Conservation (phyloP, 139 green algal genomes). For the Chlamydomonas schloesseri region DNA sequence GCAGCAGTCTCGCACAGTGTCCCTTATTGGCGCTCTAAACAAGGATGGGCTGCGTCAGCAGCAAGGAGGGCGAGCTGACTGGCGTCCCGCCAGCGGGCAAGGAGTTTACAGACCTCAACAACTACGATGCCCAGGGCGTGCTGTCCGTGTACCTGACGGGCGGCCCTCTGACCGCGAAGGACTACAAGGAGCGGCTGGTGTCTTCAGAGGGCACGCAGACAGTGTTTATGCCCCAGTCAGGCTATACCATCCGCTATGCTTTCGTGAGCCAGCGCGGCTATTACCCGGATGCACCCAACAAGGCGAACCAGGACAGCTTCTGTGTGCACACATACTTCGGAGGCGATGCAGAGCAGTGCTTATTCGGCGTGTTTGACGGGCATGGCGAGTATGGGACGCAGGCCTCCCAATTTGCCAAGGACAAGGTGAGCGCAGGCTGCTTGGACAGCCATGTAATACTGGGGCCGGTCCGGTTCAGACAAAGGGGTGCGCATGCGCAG, state of each 20-base stretch:
- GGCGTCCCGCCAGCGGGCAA: conserved; percentile 20
- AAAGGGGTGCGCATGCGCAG: too few species aligned
- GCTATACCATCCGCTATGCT: conserved; percentile 80
- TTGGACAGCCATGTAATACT: too few species aligned
- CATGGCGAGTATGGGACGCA: conserved; percentile 83
- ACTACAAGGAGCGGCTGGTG: conserved; percentile 72
- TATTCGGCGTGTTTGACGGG: conserved; percentile 93
- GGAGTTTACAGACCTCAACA: conserved; percentile 40
- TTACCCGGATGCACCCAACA: conserved; percentile 90
- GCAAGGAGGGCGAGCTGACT: conserved; percentile 14
- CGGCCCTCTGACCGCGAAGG: conserved; percentile 68
- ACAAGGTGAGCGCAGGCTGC: conserved; percentile 68
- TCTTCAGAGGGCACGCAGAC: conserved; percentile 65
- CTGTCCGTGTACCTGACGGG: conserved; percentile 41
- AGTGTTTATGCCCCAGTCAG: conserved; percentile 56
- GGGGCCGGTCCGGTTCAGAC: too few species aligned
- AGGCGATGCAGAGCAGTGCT: conserved; percentile 70
- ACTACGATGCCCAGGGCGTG: conserved; percentile 33
- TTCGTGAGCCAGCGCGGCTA: conserved; percentile 88
- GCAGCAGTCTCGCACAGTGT: too few species aligned
- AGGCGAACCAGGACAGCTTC: conserved; percentile 93
- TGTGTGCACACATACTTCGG: conserved; percentile 76
- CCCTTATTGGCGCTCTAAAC: too few species aligned
- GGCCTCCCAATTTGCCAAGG: conserved; percentile 82
- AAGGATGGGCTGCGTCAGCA: conserved; percentile 34